phyloP scores from a whole-genome alignment of 208 protist genomes.

The Wallacemonas rigidus region DNA sequence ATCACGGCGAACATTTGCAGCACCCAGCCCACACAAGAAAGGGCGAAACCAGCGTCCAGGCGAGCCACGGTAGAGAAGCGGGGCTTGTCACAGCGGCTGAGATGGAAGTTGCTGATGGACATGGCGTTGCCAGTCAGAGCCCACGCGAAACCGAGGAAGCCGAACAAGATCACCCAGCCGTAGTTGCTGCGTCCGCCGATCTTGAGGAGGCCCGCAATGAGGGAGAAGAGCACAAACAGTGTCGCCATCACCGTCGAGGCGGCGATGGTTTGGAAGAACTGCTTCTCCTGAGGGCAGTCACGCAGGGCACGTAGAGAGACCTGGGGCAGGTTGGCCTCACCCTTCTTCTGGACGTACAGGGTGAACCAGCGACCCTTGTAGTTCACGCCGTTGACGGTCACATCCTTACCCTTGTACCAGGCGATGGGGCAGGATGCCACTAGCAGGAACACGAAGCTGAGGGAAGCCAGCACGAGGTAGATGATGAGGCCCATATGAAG shows the following conservation, averaged over 20 bases:
- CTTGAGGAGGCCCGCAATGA: conserved; percentile 34
- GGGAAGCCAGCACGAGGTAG: conserved; percentile 34
- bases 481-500: conserved; percentile 37
- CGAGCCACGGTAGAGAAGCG: conserved; percentile 32
- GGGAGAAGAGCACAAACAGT: conserved; percentile 38
- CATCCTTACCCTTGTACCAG: conserved; percentile 56
- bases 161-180: conserved; percentile 50
- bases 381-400: conserved; percentile 31
- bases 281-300: conserved; percentile 54
- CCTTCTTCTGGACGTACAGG: conserved; percentile 42
- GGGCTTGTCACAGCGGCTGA: conserved; percentile 37
- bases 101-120: conserved; percentile 52
- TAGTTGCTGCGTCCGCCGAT: conserved; percentile 40
- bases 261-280: conserved; percentile 65
- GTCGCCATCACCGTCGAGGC: conserved; percentile 43
- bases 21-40: conserved; percentile 55
- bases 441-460: conserved; percentile 51
- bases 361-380: conserved; percentile 45
- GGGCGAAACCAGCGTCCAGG: conserved; percentile 60
- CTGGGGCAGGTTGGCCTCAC: conserved; percentile 14
- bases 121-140: conserved; percentile 53
- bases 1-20: conserved; percentile 47
- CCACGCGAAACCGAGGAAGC: conserved; percentile 56
- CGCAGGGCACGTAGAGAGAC: conserved; percentile 26
- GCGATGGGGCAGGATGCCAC: conserved; percentile 43